Evolutionary conservation across 2,329 filamentous ascomycete species (phyloP).

Genomic region (Chrysosphaeria jannelii): DNA sequence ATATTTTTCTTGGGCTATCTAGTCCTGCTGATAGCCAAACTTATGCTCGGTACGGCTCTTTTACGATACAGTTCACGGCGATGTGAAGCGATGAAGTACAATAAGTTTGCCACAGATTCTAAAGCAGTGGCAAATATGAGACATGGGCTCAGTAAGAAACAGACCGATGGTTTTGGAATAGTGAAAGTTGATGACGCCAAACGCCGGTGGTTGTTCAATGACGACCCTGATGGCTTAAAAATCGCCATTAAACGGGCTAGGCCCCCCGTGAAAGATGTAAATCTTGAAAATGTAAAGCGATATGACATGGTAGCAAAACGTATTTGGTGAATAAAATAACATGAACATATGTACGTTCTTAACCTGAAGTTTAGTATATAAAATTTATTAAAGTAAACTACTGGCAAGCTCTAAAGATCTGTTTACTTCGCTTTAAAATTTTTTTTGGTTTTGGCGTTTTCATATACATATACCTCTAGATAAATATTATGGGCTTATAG

Average conservation of each 20-base stretch:
- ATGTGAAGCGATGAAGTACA: conserved; percentile 52
- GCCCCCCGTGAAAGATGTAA: conserved; percentile 27
- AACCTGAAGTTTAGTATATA: too few species aligned
- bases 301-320: conserved; percentile 94
- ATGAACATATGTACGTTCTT: not conserved
- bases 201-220: conserved; percentile 57
- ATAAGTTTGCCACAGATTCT: conserved; percentile 21
- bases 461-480: too few species aligned
- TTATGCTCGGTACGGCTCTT: conserved; percentile 67
- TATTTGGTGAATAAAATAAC: conserved; percentile 42
- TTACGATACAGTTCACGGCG: conserved; percentile 50
- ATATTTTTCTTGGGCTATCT: conserved; percentile 69
- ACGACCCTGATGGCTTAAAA: conserved; percentile 42
- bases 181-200: conserved; percentile 78
- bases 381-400: not conserved
- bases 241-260: conserved; percentile 21
- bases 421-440: not conserved
- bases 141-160: conserved; percentile 39
- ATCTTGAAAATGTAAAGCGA: conserved; percentile 36
- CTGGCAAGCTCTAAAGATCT: not conserved
- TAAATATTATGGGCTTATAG: not conserved
- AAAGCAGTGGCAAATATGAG: conserved; percentile 19
- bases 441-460: too few species aligned
- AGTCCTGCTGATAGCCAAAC: conserved; percentile 54
- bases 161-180: conserved; percentile 55